These are phyloP conservation scores for Silene coronaria DNA, from an alignment of 179 eudicot species.

Conservation along the genomic window DNA sequence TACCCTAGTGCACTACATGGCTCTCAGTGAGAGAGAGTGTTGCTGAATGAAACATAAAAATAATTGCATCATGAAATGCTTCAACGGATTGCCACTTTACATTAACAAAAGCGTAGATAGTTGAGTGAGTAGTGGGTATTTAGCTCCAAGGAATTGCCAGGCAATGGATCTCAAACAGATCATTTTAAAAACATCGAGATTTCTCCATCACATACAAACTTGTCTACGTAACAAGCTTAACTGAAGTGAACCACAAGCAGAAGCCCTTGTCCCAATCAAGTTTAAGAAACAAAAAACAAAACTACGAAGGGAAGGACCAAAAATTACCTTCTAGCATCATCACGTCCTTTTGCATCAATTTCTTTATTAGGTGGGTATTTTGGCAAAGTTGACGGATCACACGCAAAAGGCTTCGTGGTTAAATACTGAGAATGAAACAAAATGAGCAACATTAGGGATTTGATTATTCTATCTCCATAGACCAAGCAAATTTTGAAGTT, in stretches of 20 bases:
- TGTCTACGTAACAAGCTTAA: background rate
- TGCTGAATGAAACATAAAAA: too few relatives aligned
- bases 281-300: background rate
- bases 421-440: conserved; percentile 13
- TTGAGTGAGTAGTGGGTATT: too few relatives aligned
- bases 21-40: background rate
- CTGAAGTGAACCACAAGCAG: background rate
- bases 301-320: background rate
- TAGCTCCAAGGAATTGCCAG: background rate
- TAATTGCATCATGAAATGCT: too few relatives aligned
- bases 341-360: conserved; percentile 84
- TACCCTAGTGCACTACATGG: background rate
- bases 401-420: conserved; percentile 50
- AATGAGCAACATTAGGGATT: background rate
- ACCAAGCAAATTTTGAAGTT: background rate
- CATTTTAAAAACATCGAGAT: too few relatives aligned
- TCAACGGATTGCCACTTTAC: too few relatives aligned
- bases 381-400: conserved; percentile 79
- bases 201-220: too few relatives aligned
- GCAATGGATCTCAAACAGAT: background rate
- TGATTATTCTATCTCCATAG: background rate
- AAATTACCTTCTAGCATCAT: conserved; percentile 65
- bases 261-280: conserved; percentile 3
- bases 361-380: conserved; percentile 80
- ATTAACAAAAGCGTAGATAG: too few relatives aligned